These are phyloP conservation scores for Lablab purpureus DNA, from an alignment of 306 rosid species.

Conservation along the genomic window DNA sequence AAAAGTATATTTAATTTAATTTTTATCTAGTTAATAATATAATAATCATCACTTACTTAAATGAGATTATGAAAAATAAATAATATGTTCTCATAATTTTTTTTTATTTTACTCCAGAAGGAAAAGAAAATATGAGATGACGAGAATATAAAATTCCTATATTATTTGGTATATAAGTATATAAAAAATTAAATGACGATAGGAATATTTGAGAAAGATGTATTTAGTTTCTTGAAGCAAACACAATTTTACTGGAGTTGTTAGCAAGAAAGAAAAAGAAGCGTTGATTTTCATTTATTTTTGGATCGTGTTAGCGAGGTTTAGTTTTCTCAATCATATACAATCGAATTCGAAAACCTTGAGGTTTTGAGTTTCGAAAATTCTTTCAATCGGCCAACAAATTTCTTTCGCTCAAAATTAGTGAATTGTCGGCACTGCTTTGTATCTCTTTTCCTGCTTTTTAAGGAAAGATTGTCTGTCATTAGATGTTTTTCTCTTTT, in stretches of 20 bases:
- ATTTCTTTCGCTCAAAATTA: background rate
- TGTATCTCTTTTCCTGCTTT: background rate
- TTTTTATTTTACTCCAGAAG: too few relatives aligned
- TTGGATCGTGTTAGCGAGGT: slow-evolving; percentile 55
- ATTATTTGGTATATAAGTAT: background rate
- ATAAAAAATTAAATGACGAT: background rate
- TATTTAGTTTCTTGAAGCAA: slow-evolving; percentile 45
- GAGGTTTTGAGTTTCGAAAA: too few relatives aligned
- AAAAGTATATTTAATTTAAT: too few relatives aligned
- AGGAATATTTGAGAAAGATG: slow-evolving; percentile 6
- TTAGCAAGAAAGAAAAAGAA: slow-evolving; percentile 39
- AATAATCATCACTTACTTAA: too few relatives aligned
- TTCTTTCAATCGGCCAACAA: too few relatives aligned
- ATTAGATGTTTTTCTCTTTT: slow-evolving; percentile 34
- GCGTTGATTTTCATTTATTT: slow-evolving; percentile 36
- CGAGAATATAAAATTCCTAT: too few relatives aligned
- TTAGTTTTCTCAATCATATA: background rate
- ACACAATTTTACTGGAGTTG: slow-evolving; percentile 41
- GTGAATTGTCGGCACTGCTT: background rate
- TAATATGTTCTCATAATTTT: too few relatives aligned
- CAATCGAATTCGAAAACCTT: background rate
- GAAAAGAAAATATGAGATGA: too few relatives aligned
- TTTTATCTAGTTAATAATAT: too few relatives aligned
- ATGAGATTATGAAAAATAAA: too few relatives aligned
- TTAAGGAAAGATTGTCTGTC: background rate